A percentile compares a stretch with the other conserved stretches of the same genome.
These are phyloP conservation scores for Elaeagnus macrophylla DNA, from an alignment of 306 rosid genomes.

Conservation along the genomic window DNA sequence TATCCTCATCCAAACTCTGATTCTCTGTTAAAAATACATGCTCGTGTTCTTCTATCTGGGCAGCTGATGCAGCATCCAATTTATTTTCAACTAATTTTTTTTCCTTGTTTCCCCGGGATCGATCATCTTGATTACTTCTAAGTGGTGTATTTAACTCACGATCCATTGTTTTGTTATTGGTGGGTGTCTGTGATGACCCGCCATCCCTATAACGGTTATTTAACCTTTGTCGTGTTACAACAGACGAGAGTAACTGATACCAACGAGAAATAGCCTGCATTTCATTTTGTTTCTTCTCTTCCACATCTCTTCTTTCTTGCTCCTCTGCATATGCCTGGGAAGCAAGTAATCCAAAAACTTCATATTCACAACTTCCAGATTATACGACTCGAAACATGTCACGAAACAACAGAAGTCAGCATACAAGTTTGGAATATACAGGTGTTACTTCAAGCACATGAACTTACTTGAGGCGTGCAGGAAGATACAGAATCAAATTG, in stretches of 20 bases:
- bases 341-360: conserved; percentile 4
- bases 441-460: background rate
- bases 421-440: background rate
- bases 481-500: too few species aligned
- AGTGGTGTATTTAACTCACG: conserved; percentile 21
- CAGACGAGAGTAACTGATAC: conserved; percentile 90
- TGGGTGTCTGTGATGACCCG: conserved; percentile 25
- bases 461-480: too few species aligned
- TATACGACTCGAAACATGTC: background rate
- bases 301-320: conserved; percentile 53
- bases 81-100: conserved; percentile 9
- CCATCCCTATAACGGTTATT: conserved; percentile 45
- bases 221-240: conserved; percentile 78
- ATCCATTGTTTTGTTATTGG: conserved; percentile 15
- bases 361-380: background rate
- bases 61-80: conserved; percentile 17
- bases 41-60: conserved; percentile 35
- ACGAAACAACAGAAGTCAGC: background rate
- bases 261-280: conserved; percentile 59
- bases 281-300: conserved; percentile 68
- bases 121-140: conserved; percentile 22
- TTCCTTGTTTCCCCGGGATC: conserved; percentile 19
- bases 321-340: conserved; percentile 71
- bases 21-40: conserved; percentile 70
- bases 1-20: conserved; percentile 49